Percentiles rank a stretch among this genome's conserved stretches.
Evolutionary conservation across 352 stramenopile species (phyloP).

Genomic region (Phytophthora lateralis): DNA sequence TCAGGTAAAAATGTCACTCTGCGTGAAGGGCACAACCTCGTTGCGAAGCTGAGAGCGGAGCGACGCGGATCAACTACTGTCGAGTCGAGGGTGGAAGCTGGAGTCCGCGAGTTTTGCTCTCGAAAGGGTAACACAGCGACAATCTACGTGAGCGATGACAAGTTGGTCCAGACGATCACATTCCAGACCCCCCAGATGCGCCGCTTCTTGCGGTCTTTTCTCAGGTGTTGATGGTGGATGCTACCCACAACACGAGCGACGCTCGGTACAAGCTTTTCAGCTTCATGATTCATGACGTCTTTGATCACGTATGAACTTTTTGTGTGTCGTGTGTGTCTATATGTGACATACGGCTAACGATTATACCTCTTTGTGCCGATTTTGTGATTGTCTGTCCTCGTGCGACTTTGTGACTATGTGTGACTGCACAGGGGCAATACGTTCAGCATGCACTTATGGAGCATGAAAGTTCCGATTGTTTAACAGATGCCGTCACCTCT

Average conservation of each 20-base stretch:
- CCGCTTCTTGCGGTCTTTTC: no score
- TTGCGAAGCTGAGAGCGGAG: neutral
- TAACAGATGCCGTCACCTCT: neutral
- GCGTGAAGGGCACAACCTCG: constrained; percentile 6
- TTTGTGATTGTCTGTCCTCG: neutral
- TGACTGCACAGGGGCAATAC: neutral
- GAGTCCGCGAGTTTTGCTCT: no score
- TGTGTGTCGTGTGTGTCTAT: neutral
- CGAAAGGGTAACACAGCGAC: no score
- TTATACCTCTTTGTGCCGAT: neutral
- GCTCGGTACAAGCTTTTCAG: no score
- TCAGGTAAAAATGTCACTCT: constrained; percentile 7
- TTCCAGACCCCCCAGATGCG: no score
- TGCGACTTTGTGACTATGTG: neutral
- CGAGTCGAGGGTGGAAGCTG: no score
- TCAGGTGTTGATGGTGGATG: no score
- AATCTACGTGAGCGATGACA: no score
- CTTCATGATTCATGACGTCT: no score
- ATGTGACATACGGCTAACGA: neutral
- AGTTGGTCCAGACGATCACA: no score
- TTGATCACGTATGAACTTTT: no score
- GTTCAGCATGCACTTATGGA: constrained; percentile 4
- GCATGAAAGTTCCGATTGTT: neutral
- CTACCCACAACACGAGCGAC: no score
- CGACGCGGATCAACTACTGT: neutral